Evolutionary conservation across 2,329 filamentous ascomycete species (phyloP).

Genomic region (Parafenestella ontariensis): DNA sequence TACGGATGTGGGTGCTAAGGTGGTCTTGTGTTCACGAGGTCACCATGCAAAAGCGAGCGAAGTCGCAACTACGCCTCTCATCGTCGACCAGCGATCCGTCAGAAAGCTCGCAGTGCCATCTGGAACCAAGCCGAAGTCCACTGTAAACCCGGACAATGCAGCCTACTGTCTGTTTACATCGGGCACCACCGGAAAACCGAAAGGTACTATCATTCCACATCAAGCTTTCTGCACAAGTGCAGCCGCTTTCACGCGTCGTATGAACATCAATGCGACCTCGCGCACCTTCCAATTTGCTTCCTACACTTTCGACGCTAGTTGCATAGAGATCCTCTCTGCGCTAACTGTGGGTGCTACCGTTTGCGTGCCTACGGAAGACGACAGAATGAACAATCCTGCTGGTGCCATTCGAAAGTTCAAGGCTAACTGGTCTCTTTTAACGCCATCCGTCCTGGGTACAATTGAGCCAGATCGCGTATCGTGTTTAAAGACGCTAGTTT

Average conservation of each 20-base stretch:
- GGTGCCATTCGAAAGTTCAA: conserved; percentile 47
- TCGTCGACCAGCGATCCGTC: conserved; percentile 53
- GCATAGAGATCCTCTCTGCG: conserved; percentile 62
- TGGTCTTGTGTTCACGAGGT: conserved; percentile 36
- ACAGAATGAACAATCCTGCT: conserved; percentile 60
- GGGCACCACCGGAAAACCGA: conserved; percentile 54
- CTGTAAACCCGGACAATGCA: conserved; percentile 52
- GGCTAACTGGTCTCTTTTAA: conserved; percentile 39
- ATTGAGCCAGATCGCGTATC: conserved; percentile 50
- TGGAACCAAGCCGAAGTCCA: conserved; percentile 49
- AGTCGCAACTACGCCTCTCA: conserved; percentile 29
- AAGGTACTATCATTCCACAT: conserved; percentile 70
- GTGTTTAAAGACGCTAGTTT: conserved; percentile 52
- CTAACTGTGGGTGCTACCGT: conserved; percentile 59
- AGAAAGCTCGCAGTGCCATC: conserved; percentile 34
- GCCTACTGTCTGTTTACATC: conserved; percentile 68
- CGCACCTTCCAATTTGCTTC: conserved; percentile 61
- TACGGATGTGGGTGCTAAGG: conserved; percentile 35
- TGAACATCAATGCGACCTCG: conserved; percentile 59
- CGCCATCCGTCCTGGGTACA: conserved; percentile 47
- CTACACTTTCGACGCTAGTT: conserved; percentile 64
- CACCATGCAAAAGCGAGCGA: conserved; percentile 29
- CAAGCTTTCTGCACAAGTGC: conserved; percentile 61
- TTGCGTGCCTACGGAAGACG: conserved; percentile 63
- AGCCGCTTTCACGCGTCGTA: conserved; percentile 32